Evolutionary conservation across 2,329 filamentous ascomycete genomes (phyloP), one percentile per base, ranked within the genome.

Genomic region (Colletotrichum lini): DNA sequence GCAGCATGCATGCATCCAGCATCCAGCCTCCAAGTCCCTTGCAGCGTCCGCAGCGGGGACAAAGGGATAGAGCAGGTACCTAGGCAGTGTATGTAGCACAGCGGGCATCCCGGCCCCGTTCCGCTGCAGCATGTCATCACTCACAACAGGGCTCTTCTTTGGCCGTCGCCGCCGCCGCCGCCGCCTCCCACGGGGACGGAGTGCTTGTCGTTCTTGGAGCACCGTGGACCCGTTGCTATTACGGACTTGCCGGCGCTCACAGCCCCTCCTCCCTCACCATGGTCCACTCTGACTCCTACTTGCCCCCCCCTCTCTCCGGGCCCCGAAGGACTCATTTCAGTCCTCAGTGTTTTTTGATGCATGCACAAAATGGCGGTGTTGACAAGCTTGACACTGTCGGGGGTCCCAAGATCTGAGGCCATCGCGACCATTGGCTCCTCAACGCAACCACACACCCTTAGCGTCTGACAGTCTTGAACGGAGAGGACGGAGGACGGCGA

Each of bases 111-210:
- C 68, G 68, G 65, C 68, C 65, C 68, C 68, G 53, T 65, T 40
- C 68, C 65, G 58, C 64, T 71, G 68, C 68, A 71, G 26, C 65
- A 68, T 71, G 68, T 71, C 68, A 71, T 68, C 68, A 71, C 58
- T n/a, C 50, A 63, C 68, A 63, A 23, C 18, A 62, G 35, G 44
- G 67, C 38, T 30, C 47, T n/a, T 16, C 38, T 47, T 6, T 38
- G 38, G 40, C 18, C 21, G 21, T 44, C 50, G 45, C 16, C 38
- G 38, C 50, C 30, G 26, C 30, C 58, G 58, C 59, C 21, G 45
- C 59, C 64, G 38, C 56, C 23, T 38, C 26, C 52, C 56, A 35
- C 38, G 56, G 68, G 30, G 47, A 42, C 58, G 58, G 65, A 54
- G 38, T 23, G 42, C 58, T 54, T 63, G 26, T 52, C 65, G 57